phyloP scores from a whole-genome alignment of 1,139 yeast species.

The Protomyces lactucae-debilis region DNA sequence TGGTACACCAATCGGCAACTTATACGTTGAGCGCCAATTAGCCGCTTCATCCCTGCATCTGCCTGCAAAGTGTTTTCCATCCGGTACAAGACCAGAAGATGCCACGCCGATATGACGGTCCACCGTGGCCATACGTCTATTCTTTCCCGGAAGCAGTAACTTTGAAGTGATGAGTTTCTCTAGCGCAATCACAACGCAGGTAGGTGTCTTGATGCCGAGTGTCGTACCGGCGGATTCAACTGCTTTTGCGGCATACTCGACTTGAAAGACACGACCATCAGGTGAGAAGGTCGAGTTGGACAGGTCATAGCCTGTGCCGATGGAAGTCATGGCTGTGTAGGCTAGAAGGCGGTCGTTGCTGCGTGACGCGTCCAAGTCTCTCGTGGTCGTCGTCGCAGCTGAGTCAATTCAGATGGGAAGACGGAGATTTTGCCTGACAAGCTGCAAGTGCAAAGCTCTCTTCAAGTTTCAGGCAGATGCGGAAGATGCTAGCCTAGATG shows the following conservation, averaged over 20 bases:
- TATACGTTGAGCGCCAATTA: slow-evolving; percentile 70
- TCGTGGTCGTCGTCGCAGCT: not conserved
- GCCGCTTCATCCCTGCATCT: slow-evolving; percentile 91
- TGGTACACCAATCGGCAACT: slow-evolving; percentile 70
- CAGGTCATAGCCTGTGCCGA: slow-evolving; percentile 95
- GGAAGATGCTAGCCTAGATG: too few species aligned
- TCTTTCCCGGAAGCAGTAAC: slow-evolving; percentile 80
- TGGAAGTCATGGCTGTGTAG: slow-evolving; percentile 55
- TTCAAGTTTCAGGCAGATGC: too few species aligned
- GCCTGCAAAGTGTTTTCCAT: slow-evolving; percentile 87
- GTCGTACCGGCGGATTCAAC: slow-evolving; percentile 90
- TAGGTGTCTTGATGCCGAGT: slow-evolving; percentile 83
- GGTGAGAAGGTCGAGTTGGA: slow-evolving; percentile 81
- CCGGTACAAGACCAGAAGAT: slow-evolving; percentile 92
- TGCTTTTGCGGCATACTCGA: slow-evolving; percentile 95
- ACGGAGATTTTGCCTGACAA: too few species aligned
- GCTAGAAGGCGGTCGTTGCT: not conserved
- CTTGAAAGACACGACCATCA: slow-evolving; percentile 98
- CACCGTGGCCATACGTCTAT: slow-evolving; percentile 83
- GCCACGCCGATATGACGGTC: slow-evolving; percentile 92
- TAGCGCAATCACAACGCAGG: slow-evolving; percentile 93
- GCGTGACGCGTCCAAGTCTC: not conserved
- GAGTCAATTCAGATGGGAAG: too few species aligned
- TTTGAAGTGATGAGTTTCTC: slow-evolving; percentile 87
- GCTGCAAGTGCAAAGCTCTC: too few species aligned